phyloP scores from a whole-genome alignment of 139 green algal genomes.

The Auxenochlorella pyrenoidosa region DNA sequence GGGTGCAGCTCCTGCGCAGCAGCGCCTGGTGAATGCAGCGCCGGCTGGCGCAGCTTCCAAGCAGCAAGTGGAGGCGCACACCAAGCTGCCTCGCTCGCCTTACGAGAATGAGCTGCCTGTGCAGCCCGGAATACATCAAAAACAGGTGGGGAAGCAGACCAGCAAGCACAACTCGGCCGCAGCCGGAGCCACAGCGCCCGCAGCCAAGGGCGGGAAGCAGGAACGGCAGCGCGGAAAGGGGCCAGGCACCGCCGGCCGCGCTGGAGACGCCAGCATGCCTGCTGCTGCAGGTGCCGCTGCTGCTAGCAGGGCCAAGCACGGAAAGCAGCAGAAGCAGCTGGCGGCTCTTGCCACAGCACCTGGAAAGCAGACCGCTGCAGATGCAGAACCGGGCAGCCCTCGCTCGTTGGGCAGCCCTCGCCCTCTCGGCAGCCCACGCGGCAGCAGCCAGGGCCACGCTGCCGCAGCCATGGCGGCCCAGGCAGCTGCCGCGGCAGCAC shows the following conservation, averaged over 20 bases:
- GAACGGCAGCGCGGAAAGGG: background rate
- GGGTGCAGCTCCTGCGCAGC: no score
- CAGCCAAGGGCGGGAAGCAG: background rate
- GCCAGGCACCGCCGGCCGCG: background rate
- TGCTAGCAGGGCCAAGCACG: background rate
- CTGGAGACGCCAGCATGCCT: background rate
- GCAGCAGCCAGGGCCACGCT: background rate
- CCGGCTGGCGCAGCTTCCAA: background rate
- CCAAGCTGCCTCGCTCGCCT: background rate
- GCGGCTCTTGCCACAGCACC: background rate
- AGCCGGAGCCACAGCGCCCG: background rate
- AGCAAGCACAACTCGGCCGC: background rate
- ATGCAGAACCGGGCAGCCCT: background rate
- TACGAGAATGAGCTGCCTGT: background rate
- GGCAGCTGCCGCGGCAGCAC: background rate
- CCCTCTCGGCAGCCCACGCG: no score
- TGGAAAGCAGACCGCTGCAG: background rate
- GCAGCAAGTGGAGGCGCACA: background rate
- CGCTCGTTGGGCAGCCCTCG: background rate
- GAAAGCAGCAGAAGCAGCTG: background rate
- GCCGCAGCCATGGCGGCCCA: background rate
- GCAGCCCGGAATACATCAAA: background rate
- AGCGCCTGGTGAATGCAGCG: no score
- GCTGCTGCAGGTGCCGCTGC: background rate
- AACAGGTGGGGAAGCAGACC: background rate